Evolutionary conservation across 1,139 yeast genomes (phyloP).

Genomic region (Hansenula anomala): DNA sequence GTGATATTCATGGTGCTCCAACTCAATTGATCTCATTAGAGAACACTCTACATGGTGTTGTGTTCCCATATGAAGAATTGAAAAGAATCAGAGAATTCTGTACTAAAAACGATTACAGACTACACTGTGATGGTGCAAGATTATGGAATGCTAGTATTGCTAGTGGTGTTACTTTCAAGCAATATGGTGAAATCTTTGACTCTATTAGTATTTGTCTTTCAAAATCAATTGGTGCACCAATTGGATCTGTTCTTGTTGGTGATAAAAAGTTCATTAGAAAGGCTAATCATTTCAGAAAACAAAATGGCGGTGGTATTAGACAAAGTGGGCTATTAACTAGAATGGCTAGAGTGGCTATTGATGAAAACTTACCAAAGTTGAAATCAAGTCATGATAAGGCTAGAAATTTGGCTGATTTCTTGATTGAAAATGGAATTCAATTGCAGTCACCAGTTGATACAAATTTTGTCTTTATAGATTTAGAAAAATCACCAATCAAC

Average conservation of each 20-base stretch:
- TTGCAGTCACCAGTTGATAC: conserved; percentile 66
- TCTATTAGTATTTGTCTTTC: conserved; percentile 75
- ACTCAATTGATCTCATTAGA: conserved; percentile 76
- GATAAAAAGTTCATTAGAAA: conserved; percentile 42
- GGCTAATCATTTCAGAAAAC: conserved; percentile 79
- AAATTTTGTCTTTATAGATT: conserved; percentile 68
- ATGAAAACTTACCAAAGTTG: conserved; percentile 55
- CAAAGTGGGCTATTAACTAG: conserved; percentile 69
- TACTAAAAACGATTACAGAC: conserved; percentile 41
- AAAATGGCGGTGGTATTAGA: conserved; percentile 82
- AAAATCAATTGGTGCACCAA: conserved; percentile 80
- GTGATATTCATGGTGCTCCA: conserved; percentile 74
- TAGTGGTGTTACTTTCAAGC: conserved; percentile 55
- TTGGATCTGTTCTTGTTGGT: conserved; percentile 77
- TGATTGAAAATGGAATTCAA: conserved; percentile 40
- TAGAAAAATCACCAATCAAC: conserved; percentile 46
- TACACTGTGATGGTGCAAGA: conserved; percentile 87
- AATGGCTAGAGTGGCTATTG: conserved; percentile 69
- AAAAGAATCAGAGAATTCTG: conserved; percentile 58
- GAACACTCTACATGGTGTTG: conserved; percentile 70
- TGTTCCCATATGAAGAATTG: conserved; percentile 69
- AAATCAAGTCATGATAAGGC: conserved; percentile 52
- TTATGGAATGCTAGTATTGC: conserved; percentile 75
- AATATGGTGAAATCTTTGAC: conserved; percentile 68
- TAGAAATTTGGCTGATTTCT: conserved; percentile 47